Conservation (phyloP, 2,329 filamentous ascomycete species). For the Lasiodiplodia sp. region DNA sequence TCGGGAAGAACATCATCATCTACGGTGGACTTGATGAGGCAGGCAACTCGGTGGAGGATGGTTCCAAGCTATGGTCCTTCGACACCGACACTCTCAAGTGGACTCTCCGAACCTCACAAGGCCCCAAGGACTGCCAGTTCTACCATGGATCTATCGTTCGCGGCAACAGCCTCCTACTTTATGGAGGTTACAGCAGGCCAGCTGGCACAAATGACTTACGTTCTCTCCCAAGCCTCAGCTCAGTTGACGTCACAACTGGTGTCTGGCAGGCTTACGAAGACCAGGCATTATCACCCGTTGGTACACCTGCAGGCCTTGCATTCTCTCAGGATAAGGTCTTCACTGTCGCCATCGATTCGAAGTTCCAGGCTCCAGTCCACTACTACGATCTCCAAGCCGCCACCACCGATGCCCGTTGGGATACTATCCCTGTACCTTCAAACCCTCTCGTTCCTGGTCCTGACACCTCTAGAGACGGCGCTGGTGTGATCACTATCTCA, state of each 20-base stretch:
- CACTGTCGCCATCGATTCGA: conserved; percentile 46
- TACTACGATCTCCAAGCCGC: conserved; percentile 36
- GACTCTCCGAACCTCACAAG: conserved; percentile 33
- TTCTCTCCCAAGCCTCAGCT: conserved; percentile 25
- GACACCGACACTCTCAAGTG: conserved; percentile 42
- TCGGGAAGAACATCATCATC: conserved; percentile 49
- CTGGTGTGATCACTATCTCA: conserved; percentile 48
- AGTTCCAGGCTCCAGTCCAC: conserved; percentile 38
- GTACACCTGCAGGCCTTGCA: conserved; percentile 45
- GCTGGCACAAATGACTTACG: conserved; percentile 33
- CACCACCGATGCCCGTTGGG: conserved; percentile 43
- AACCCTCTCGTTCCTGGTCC: conserved; percentile 54
- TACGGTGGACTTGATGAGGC: conserved; percentile 49
- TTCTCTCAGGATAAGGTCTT: conserved; percentile 49
- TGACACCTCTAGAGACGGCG: conserved; percentile 46
- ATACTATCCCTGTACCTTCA: conserved; percentile 50
- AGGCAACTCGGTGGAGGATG: conserved; percentile 44
- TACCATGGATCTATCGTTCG: conserved; percentile 36
- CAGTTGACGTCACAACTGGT: conserved; percentile 34
- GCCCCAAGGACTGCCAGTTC: conserved; percentile 31
- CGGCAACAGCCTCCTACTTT: conserved; percentile 37
- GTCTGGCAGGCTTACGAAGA: conserved; percentile 40
- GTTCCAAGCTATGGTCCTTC: conserved; percentile 51
- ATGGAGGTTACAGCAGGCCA: conserved; percentile 38
- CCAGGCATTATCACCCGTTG: conserved; percentile 38